These are phyloP conservation scores for Tylopilus subfusipes DNA, from an alignment of 768 basidiomycete genomes.

Conservation along the genomic window DNA sequence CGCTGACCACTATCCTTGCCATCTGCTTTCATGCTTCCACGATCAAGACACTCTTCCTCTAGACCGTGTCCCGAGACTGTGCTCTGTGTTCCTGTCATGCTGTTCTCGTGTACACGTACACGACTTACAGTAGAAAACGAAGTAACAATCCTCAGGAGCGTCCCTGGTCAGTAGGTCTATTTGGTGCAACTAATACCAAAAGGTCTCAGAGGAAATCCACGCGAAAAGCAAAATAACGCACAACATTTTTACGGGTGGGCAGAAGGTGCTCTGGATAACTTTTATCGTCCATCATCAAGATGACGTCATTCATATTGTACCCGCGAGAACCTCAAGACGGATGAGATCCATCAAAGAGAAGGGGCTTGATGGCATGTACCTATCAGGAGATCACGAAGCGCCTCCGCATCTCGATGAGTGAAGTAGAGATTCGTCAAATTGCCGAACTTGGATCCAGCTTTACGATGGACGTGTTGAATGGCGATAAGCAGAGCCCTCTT, in stretches of 20 bases:
- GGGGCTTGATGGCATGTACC: not conserved
- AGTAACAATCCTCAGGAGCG: constrained; percentile 42
- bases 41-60: constrained; percentile 21
- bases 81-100: not conserved
- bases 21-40: constrained; percentile 40
- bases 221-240: constrained; percentile 19
- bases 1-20: constrained; percentile 45
- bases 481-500: constrained; percentile 24
- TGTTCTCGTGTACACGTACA: too few species aligned
- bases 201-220: not conserved
- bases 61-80: constrained; percentile 24
- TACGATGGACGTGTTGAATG: constrained; percentile 7
- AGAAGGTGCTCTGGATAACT: constrained; percentile 27
- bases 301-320: constrained; percentile 41
- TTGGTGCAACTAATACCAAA: constrained; percentile 31
- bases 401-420: constrained; percentile 20
- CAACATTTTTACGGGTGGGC: constrained; percentile 46
- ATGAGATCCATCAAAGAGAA: constrained; percentile 1
- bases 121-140: constrained; percentile 54
- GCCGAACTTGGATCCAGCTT: not conserved
- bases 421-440: constrained; percentile 7
- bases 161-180: constrained; percentile 42
- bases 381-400: constrained; percentile 16
- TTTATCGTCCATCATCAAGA: constrained; percentile 40
- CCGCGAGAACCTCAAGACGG: constrained; percentile 31